Conservation (phyloP, 305 asterid genomes). For the Fraxinus angustifolia region DNA sequence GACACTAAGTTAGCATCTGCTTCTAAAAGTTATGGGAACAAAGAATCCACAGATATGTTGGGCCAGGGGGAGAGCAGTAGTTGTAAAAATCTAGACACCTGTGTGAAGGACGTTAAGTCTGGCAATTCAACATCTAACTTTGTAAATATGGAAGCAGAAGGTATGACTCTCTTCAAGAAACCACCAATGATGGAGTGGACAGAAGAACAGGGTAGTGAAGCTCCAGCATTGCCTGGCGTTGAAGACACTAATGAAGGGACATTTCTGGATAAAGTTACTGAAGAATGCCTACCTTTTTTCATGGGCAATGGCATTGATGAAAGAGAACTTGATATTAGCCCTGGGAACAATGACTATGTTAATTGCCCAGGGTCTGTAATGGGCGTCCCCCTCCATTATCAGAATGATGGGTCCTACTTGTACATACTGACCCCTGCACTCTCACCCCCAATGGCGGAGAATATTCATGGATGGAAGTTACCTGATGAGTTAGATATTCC, state of each 20-base stretch:
- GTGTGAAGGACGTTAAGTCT: constrained; percentile 25
- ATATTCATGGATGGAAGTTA: constrained; percentile 62
- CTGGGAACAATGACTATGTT: constrained; percentile 26
- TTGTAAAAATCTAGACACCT: constrained; percentile 22
- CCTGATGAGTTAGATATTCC: constrained; percentile 28
- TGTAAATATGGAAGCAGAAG: constrained; percentile 34
- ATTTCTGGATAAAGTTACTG: constrained; percentile 32
- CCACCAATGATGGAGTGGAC: constrained; percentile 61
- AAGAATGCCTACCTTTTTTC: constrained; percentile 56
- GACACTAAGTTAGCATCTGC: constrained; percentile 11
- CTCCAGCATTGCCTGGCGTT: constrained; percentile 23
- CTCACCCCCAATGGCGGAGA: constrained; percentile 68
- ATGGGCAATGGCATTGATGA: constrained; percentile 35
- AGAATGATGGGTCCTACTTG: constrained; percentile 77
- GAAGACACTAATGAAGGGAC: constrained; percentile 21
- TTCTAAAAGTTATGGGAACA: constrained; percentile 17
- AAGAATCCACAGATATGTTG: constrained; percentile 19
- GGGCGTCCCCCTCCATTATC: constrained; percentile 71
- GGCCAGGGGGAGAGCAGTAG: constrained; percentile 25
- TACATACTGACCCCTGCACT: constrained; percentile 73
- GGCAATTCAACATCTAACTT: constrained; percentile 26
- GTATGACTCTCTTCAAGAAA: constrained; percentile 53
- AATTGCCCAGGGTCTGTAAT: constrained; percentile 37
- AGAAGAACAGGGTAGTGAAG: constrained; percentile 32
- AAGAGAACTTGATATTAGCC: constrained; percentile 28